Evolutionary conservation across 345 rosid species (phyloP), one percentile per base, ranked within the genome.

Genomic region (Salix caprea): DNA sequence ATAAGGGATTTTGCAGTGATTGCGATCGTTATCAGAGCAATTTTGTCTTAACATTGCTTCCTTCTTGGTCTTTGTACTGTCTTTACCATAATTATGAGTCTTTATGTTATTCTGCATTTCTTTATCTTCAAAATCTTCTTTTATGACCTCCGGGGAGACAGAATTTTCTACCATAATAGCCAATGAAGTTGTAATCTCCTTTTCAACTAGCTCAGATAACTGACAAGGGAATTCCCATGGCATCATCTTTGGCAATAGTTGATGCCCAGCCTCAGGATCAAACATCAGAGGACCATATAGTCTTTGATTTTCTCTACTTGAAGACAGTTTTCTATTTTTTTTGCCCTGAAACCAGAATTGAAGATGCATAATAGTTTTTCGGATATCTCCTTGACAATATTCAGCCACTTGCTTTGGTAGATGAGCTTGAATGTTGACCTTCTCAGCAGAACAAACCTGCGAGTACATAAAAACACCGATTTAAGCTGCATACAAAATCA

Each of bases 331-430:
- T 73, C 54, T 65, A 72, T 65, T n/a, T 79, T 69, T 81, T 78
- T 83, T 84, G 69, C 91, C 90, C 90, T 87, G 97, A 86, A 88
- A 91, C 99, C 97, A 92, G 86, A 94, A 92, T 75, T 92, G 97
- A 75, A 91, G 87, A 77, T 92, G 94, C 92, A 88, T 84, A 67
- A 93, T 85, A 52, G 93, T 82, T 87, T 87, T 94, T 77, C 95
- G 87, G 64, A 91, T 91, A 91, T 96, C 97, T 73, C 94, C 85
- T 65, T 82, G 84, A 85, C 88, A 89, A 76, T 67, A 78, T 75
- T 75, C 80, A 76, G 87, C 75, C 69, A 94, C 76, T 74, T 86
- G 82, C 89, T 89, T 86, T 34, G 88, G 77, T 54, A 86, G 81
- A 72, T 84, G 80, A 81, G 88, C 91, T 76, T 83, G 84, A 83